Evolutionary conservation across 208 protist species (phyloP).

Genomic region (Leishmania martiniquensis): DNA sequence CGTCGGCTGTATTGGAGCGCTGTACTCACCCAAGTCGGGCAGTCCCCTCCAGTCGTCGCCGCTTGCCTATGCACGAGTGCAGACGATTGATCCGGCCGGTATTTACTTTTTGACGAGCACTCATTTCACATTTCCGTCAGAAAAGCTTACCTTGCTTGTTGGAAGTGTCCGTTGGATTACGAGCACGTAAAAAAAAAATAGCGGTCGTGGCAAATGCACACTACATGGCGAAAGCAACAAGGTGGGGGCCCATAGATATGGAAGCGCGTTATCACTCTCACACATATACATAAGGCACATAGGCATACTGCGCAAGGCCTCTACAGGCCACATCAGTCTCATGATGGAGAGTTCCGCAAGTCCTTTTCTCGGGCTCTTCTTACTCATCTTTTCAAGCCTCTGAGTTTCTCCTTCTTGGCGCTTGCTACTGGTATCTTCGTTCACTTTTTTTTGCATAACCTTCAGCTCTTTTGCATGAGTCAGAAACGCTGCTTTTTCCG

Average conservation of each 20-base stretch:
- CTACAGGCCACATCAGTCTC: background rate
- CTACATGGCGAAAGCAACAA: background rate
- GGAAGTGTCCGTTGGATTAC: conserved; percentile 83
- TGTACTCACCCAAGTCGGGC: conserved; percentile 46
- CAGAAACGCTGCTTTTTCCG: background rate
- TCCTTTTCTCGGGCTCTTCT: background rate
- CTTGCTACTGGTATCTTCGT: background rate
- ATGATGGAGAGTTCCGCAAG: background rate
- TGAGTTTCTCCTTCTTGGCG: background rate
- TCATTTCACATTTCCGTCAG: conserved; percentile 72
- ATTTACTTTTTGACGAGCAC: conserved; percentile 82
- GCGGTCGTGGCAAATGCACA: background rate
- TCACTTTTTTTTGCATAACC: background rate
- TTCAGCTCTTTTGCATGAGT: background rate
- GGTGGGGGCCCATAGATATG: background rate
- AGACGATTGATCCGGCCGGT: conserved; percentile 67
- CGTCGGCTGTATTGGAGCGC: conserved; percentile 75
- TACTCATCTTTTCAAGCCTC: background rate
- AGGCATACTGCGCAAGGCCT: background rate
- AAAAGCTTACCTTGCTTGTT: conserved; percentile 69
- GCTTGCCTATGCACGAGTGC: conserved; percentile 63
- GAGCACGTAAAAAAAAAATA: conserved; percentile 33
- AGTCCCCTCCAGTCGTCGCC: conserved; percentile 57
- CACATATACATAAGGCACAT: background rate
- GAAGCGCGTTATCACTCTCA: background rate